Base-by-base conservation (phyloP, 2,329 filamentous ascomycete genomes). In the Lizonia empirigonia region DNA sequence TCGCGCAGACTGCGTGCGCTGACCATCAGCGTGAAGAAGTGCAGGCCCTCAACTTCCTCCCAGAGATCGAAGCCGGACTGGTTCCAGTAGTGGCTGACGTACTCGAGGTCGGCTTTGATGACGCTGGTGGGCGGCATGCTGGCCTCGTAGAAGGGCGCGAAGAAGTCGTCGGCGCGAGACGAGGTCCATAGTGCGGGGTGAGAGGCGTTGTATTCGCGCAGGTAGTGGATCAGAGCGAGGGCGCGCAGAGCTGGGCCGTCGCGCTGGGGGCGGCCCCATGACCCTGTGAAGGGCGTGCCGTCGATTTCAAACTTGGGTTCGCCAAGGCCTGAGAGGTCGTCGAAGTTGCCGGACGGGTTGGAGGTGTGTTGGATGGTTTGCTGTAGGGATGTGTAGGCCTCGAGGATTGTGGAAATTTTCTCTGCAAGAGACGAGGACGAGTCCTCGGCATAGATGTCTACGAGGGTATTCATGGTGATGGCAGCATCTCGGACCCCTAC, bases 71-170 rank as follows among this genome's bases (percentile, higher is more conserved):
- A 78, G 5, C 74, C 68, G 5, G 64, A 67, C 22, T 71, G 59
- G 22, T 73, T 72, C 76, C 76, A 78, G 58, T 64, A 70, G 30
- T 74, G 70, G 13, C 71, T 69, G 4, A 76, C 69, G 48, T 78
- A 78, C 42, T 78, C 76, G 10, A 78, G 58, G 55, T 78, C 76
- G 0, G 75, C 74, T 55, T 78, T 77, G 52, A 78, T 76, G 26
- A 75, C 61, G 62, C 71, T 72, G 50, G 70, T 58, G 26, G 72
- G 64, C 19, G 73, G 63, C 59, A 74, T 56, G 19, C 59, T 58
- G 3, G 69, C 53, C n/a, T 71, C 56, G 44, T 78, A 78, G 30
- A 76, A 63, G 5, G 58, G 63, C 13, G 54, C 52, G 55, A 69
- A 74, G 53, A 71, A 74, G 35, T 67, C 56, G 7, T 58, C 56